phyloP scores from a whole-genome alignment of 768 basidiomycete genomes.

The Butyriboletus loyo region DNA sequence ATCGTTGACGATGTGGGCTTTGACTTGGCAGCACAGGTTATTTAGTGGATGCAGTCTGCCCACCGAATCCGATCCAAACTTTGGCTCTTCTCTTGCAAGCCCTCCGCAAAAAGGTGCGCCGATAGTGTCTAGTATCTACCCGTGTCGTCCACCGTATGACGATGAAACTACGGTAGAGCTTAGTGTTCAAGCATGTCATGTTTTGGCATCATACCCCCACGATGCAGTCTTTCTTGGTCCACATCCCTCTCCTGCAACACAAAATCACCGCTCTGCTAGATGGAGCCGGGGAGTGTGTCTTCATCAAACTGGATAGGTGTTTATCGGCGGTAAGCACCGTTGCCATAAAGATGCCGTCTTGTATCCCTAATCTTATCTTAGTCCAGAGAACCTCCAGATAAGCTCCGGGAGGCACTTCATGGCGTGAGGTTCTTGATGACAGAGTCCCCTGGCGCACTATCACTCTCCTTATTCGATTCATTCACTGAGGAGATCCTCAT shows the following conservation, averaged over 20 bases:
- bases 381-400: slow-evolving; percentile 10
- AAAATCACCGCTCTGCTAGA: slow-evolving; percentile 6
- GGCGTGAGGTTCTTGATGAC: slow-evolving; percentile 3
- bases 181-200: slow-evolving; percentile 39
- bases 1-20: neutral
- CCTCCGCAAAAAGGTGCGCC: slow-evolving; percentile 40
- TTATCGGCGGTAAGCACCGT: slow-evolving; percentile 22
- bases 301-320: slow-evolving; percentile 14
- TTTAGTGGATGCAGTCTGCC: slow-evolving; percentile 47
- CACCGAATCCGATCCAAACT: slow-evolving; percentile 30
- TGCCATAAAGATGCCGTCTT: neutral
- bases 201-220: slow-evolving; percentile 46
- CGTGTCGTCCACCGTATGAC: neutral
- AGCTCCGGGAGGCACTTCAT: slow-evolving; percentile 13
- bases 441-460: slow-evolving; percentile 8
- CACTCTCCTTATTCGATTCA: slow-evolving; percentile 29
- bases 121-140: slow-evolving; percentile 5
- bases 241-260: slow-evolving; percentile 25
- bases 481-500: slow-evolving; percentile 34
- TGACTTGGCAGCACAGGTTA: slow-evolving; percentile 38
- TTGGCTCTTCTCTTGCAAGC: slow-evolving; percentile 36
- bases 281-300: slow-evolving; percentile 7
- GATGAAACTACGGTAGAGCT: slow-evolving; percentile 1
- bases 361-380: slow-evolving; percentile 9
- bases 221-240: slow-evolving; percentile 57